phyloP scores from a whole-genome alignment of 352 stramenopile species.

The Globisporangium paddicum region DNA sequence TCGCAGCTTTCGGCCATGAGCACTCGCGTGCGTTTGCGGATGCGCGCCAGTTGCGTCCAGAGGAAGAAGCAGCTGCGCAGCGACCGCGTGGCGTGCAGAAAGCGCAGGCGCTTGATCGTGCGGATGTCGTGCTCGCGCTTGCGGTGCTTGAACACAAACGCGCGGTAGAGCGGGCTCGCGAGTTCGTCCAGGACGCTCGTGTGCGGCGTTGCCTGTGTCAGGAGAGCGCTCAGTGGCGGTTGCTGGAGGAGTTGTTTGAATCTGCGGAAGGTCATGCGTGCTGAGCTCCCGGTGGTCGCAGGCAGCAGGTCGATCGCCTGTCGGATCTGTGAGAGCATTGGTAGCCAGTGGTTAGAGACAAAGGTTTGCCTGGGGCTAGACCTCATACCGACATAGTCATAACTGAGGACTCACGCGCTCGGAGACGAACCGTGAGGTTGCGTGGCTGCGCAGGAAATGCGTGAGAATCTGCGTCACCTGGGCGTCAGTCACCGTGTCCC shows the following conservation, averaged over 20 bases:
- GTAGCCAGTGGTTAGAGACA: not conserved
- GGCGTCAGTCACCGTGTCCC: constrained; percentile 22
- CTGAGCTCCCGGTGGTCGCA: constrained; percentile 19
- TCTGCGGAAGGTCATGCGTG: constrained; percentile 35
- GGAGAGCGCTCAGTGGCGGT: constrained; percentile 34
- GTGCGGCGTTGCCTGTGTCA: constrained; percentile 34
- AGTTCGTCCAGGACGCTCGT: constrained; percentile 58
- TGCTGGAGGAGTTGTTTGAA: constrained; percentile 43
- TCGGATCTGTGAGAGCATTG: constrained; percentile 31
- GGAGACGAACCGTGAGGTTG: constrained; percentile 40
- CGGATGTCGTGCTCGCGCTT: constrained; percentile 45
- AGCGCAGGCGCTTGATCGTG: constrained; percentile 47
- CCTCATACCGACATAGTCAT: not conserved
- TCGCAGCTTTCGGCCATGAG: constrained; percentile 26
- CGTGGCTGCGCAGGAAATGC: constrained; percentile 43
- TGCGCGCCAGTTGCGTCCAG: constrained; percentile 28
- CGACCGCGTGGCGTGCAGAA: constrained; percentile 38
- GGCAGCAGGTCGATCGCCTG: constrained; percentile 40
- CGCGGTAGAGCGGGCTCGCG: constrained; percentile 42
- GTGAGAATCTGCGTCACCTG: constrained; percentile 54
- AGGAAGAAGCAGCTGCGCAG: constrained; percentile 32
- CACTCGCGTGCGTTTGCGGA: constrained; percentile 31
- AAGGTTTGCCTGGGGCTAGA: too few relatives aligned
- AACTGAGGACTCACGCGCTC: constrained; percentile 39
- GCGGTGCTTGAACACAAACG: constrained; percentile 37